These are phyloP conservation scores for Pyrus communis DNA, from an alignment of 306 rosid species.

Conservation along the genomic window DNA sequence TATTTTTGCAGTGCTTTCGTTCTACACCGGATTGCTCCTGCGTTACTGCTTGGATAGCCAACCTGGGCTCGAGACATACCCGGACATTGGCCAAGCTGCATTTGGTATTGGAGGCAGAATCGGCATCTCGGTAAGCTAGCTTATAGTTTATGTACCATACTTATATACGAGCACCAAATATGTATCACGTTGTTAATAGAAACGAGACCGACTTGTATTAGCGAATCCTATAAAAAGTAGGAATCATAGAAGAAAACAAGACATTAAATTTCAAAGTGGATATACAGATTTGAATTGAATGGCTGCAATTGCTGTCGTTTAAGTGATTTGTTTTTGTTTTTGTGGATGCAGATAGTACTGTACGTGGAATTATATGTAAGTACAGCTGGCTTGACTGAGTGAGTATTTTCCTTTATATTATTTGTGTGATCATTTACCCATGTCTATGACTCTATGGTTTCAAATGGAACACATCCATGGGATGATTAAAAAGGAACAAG, in stretches of 20 bases:
- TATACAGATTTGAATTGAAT: not conserved
- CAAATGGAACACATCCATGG: not conserved
- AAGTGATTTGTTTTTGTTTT: not conserved
- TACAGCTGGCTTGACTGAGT: conserved; percentile 19
- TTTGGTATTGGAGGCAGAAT: conserved; percentile 78
- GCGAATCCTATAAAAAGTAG: not conserved
- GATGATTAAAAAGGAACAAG: not conserved
- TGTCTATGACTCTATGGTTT: not conserved
- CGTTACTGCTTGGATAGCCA: conserved; percentile 83
- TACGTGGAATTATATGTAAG: conserved; percentile 97
- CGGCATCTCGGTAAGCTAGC: conserved; percentile 60
- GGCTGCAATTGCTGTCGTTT: not conserved
- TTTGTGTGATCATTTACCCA: not conserved
- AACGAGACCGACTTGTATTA: not conserved
- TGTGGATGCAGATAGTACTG: conserved; percentile 68
- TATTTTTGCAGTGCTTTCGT: conserved; percentile 68
- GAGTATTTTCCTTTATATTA: conserved; percentile 5
- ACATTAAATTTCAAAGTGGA: not conserved
- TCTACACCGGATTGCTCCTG: conserved; percentile 86
- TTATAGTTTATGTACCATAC: not conserved
- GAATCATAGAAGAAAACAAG: not conserved
- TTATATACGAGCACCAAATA: not conserved
- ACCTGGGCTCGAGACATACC: conserved; percentile 94
- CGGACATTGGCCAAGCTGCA: conserved; percentile 96
- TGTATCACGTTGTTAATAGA: not conserved